Base-by-base conservation (phyloP, 352 stramenopile genomes). In the Hyaloperonospora arabidopsidis region DNA sequence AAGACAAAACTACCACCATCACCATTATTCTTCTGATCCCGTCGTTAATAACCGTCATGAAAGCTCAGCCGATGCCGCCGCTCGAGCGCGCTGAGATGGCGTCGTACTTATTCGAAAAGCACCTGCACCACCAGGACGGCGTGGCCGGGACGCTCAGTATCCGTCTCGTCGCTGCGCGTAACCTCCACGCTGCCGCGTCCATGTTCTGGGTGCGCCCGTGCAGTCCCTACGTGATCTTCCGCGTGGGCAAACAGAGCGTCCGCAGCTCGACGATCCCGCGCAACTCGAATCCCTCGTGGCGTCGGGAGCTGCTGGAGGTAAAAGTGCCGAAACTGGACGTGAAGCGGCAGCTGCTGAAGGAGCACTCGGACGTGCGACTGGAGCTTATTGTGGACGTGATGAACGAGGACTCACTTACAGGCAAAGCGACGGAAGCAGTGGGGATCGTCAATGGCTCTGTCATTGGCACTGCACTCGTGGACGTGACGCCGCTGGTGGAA, bases 161-260 rank as follows among this genome's bases (percentile, higher is more conserved):
- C 47, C 76, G 81, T 0, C 61, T 91, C 13, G 65, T 91, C 14
- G 79, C 84, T 29, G 81, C 81, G 32, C 75, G 77, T 23, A 83
- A 87, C 59, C 66, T 91, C 39, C 79, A 70, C 17, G 78, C 79
- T 17, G 76, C 72, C 8, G 61, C 78, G 21, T 89, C 81, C 54
- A 87, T 91, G 76, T 91, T 91, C 58, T 88, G 80, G 73, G 68
- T 84, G 41, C 81, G 79, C 51, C 87, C 76, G 32, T 91, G 81
- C 61, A 89, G 89, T 40, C 79, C 81, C 25, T 91, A 91, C 62
- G 76, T 91, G 59, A 91, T 91, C 54, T 91, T 91, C 58, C 79
- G 81, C 36, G 52, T 88, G 22, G 81, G 81, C 35, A 86, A 86
- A 58, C 70, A 84, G 52, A 84, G 67, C 45, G 58, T 67, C 22